Conservation (phyloP, 2,329 filamentous ascomycete species). For the Fusarium agapanthi region DNA sequence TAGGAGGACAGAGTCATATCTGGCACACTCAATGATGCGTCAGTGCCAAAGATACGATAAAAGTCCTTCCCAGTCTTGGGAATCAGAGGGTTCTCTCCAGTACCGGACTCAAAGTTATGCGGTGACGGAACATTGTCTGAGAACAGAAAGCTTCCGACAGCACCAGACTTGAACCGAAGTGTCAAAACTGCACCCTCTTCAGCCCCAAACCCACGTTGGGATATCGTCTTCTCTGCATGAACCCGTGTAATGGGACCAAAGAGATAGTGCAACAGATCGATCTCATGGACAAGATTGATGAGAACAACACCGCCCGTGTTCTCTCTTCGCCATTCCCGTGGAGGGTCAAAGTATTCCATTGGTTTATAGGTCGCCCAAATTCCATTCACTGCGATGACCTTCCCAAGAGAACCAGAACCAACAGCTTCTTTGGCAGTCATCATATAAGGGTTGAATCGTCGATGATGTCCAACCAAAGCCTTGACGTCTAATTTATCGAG, state of each 20-base stretch:
- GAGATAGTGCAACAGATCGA: slow-evolving; percentile 66
- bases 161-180: slow-evolving; percentile 61
- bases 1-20: slow-evolving; percentile 63
- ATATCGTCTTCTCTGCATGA: slow-evolving; percentile 56
- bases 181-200: slow-evolving; percentile 66
- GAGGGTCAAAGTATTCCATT: slow-evolving; percentile 57
- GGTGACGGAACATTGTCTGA: slow-evolving; percentile 61
- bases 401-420: slow-evolving; percentile 52
- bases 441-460: slow-evolving; percentile 67
- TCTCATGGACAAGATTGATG: slow-evolving; percentile 69
- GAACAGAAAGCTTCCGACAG: slow-evolving; percentile 65
- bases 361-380: slow-evolving; percentile 65
- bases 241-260: slow-evolving; percentile 62
- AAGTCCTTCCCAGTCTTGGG: slow-evolving; percentile 54
- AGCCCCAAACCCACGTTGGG: slow-evolving; percentile 56
- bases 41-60: slow-evolving; percentile 64
- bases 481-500: slow-evolving; percentile 46
- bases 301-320: slow-evolving; percentile 57
- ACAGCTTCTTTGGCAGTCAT: slow-evolving; percentile 58
- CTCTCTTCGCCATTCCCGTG: slow-evolving; percentile 57
- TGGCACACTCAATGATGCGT: slow-evolving; percentile 61
- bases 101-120: slow-evolving; percentile 65
- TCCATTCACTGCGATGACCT: slow-evolving; percentile 61
- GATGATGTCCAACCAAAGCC: slow-evolving; percentile 66
- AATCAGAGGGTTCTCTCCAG: slow-evolving; percentile 66